Evolutionary conservation across 805 yeast species (phyloP), one percentile per base, ranked within the genome.

Genomic region (Cyberlindnera maclurae): DNA sequence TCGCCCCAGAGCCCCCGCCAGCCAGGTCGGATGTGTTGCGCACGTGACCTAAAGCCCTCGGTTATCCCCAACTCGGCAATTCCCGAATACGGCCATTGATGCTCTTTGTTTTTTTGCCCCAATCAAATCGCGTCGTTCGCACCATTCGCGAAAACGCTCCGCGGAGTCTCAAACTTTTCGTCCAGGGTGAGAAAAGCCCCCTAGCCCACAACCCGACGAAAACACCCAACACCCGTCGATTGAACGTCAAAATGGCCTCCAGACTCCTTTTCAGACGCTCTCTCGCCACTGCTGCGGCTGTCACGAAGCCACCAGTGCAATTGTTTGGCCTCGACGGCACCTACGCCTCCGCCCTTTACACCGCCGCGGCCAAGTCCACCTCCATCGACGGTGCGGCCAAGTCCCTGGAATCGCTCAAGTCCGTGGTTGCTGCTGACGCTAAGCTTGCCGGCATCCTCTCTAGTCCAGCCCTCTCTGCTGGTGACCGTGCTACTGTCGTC

Each of bases 241-340:
- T 20, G 24, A 20, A 20, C 16, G 30, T n/a, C 18, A 33, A 5
- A 31, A 45, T 45, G 48, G 38, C 46, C 28, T 38, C 41, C 35
- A 42, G 44, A 41, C 40, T 40, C 36, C 16, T 40, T 34, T 43
- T 43, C 46, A 46, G 39, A 41, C 82, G 89, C 70, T 67, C 81
- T 41, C 63, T 82, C 70, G 90, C 94, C 58, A 66, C 89, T 43
- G 82, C 85, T 52, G 64, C 79, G 57, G 67, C 70, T 57, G 43
- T 74, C 42, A 75, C 75, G 57, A 81, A 79, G 65, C 88, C 94
- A 38, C 97, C 97, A 41, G 84, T 90, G 48, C 96, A 88, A 75
- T 75, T 90, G 62, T 90, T 76, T 58, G 97, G 97, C 49, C 69
- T 90, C 52, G 97, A 89, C 53, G 98, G 97, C 60, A 88, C 97